Evolutionary conservation across 345 rosid genomes (phyloP).

Genomic region (Sapria himalayana): DNA sequence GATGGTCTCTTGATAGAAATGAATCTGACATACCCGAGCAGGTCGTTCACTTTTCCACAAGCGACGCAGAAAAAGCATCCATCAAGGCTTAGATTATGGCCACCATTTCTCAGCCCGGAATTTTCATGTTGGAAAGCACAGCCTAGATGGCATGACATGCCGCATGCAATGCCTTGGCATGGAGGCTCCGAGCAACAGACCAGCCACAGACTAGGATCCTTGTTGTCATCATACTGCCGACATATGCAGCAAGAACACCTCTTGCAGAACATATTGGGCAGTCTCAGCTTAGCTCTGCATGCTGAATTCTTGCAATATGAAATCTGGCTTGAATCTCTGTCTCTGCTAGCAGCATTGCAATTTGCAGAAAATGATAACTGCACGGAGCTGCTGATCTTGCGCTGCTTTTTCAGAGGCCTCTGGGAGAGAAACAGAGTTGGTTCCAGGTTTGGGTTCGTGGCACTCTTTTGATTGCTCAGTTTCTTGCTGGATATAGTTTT

Average conservation of each 20-base stretch:
- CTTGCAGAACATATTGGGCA: constrained; percentile 48
- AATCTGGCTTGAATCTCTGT: constrained; percentile 14
- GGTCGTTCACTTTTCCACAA: constrained; percentile 65
- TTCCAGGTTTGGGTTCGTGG: constrained; percentile 16
- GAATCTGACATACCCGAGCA: constrained; percentile 39
- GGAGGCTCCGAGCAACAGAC: constrained; percentile 57
- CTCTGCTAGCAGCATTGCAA: constrained; percentile 8
- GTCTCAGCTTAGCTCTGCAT: constrained; percentile 50
- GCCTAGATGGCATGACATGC: constrained; percentile 74
- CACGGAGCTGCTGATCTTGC: constrained; percentile 46
- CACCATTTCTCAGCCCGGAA: constrained; percentile 41
- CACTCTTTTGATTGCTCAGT: constrained; percentile 19
- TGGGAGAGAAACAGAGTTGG: constrained; percentile 16
- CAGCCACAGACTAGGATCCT: constrained; percentile 91
- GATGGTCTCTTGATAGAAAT: too few relatives aligned
- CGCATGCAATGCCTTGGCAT: constrained; percentile 44
- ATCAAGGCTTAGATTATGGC: constrained; percentile 26
- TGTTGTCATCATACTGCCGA: constrained; percentile 61
- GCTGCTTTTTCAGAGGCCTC: constrained; percentile 34
- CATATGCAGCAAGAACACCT: constrained; percentile 90
- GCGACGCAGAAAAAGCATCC: constrained; percentile 54
- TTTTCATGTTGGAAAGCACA: constrained; percentile 56
- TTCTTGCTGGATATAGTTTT: constrained; percentile 55
- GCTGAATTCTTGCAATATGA: constrained; percentile 66
- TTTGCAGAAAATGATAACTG: constrained; percentile 22